Evolutionary conservation across 148 eudicot genomes (phyloP), one percentile per base, ranked within the genome.

Genomic region (Heliamphora exappendiculata): DNA sequence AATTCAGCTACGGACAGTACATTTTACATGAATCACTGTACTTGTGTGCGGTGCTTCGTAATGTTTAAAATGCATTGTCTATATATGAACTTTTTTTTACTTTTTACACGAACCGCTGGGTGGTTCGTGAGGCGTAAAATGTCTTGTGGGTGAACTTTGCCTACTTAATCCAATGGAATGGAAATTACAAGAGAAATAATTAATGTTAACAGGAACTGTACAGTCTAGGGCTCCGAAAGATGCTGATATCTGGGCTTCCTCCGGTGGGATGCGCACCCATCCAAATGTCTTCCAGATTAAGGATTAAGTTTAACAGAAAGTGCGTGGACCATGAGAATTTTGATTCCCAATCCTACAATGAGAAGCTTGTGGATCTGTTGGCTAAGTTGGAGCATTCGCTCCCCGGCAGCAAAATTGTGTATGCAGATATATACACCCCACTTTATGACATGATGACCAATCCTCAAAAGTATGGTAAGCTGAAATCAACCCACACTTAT

Each of bases 191-290:
- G n/a, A n/a, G n/a, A n/a, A n/a, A n/a, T n/a, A n/a, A n/a, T n/a
- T n/a, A n/a, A n/a, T n/a, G n/a, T n/a, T n/a, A n/a, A n/a, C 67
- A 62, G 67, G 67, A 62, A 62, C 1, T 62, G 67, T 62, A 62
- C 39, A 33, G 7, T 62, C 67, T 29, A 62, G 67, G 67, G 5
- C 33, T 37, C 33, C 67, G 67, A 0, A 62, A 16, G 3, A 33
- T 62, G 67, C 37, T 62, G 5, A 62, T 62, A 33, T 37, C 67
- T 29, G 67, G 67, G 41, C 67, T 62, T 62, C 67, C 67, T 1
- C 67, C 67, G 62, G n/a, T 57, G 62, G 62, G 29, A 26, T 57
- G 28, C 62, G 0, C n/a, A n/a, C n/a, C n/a, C n/a, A n/a, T n/a
- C n/a, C n/a, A n/a, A n/a, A n/a, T n/a, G n/a, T n/a, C n/a, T n/a